phyloP scores from a whole-genome alignment of 2,329 filamentous ascomycete species.

The Davidsoniella australis region DNA sequence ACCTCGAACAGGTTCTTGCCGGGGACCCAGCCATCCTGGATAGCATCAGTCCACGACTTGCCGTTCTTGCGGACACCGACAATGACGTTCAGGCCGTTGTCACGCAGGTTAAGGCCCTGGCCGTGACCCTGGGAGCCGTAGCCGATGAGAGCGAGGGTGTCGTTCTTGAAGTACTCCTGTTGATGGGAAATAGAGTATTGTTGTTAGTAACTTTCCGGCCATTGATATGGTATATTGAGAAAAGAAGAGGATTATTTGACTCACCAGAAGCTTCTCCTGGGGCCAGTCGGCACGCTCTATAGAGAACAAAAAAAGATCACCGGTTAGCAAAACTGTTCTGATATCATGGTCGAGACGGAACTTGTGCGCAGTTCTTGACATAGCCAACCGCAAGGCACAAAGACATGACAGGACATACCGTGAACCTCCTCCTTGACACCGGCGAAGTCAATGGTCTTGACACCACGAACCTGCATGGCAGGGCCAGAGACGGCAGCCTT shows the following conservation, averaged over 20 bases:
- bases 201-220: constrained; percentile 1
- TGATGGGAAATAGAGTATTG: neutral
- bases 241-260: constrained; percentile 20
- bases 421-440: constrained; percentile 89
- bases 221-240: neutral
- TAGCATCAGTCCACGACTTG: constrained; percentile 93
- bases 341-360: neutral
- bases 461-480: constrained; percentile 60
- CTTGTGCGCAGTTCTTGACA: neutral
- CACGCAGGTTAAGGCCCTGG: constrained; percentile 97
- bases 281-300: constrained; percentile 97
- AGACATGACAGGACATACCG: constrained; percentile 35
- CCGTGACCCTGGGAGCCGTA: constrained; percentile 97
- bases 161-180: constrained; percentile 98
- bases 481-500: constrained; percentile 32
- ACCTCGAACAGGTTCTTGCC: constrained; percentile 99
- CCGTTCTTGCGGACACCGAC: constrained; percentile 97
- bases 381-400: constrained; percentile 4
- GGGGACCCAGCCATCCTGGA: constrained; percentile 93
- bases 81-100: constrained; percentile 99
- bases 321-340: constrained; percentile 1
- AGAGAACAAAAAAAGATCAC: constrained; percentile 11
- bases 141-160: constrained; percentile 96
- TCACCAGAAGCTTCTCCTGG: constrained; percentile 87
- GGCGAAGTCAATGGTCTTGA: constrained; percentile 99